Base-by-base conservation (phyloP, 2,329 filamentous ascomycete species). In the Boeremia exigua region DNA sequence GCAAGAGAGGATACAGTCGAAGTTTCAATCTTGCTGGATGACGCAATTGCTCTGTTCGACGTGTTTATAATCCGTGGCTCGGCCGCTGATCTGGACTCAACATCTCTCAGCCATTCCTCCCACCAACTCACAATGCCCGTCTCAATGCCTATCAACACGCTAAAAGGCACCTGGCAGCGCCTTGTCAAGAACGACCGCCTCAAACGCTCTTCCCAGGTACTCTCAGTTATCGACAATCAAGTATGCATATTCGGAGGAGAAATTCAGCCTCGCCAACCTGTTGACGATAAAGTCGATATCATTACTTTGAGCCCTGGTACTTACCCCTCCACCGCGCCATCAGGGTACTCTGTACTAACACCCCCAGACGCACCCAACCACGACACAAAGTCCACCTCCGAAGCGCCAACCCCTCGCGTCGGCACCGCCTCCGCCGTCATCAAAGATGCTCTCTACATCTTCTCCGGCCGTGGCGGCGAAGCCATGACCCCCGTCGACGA, bases 161-260 rank as follows among this genome's bases (percentile, higher is more conserved):
- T 72, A 46, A 71, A 63, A 39, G 74, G 69, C 44, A 69, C 56
- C 10, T 80, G 78, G 78, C 72, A 66, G 29, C 70, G 72, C 19
- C 58, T 79, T 17, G 56, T 72, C 48, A 49, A 63, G 1, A 61
- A 63, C 17, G 71, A 76, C 27, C 63, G 71, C 30, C 80, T 92
- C 7, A 85, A 86, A 34, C 87, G 90, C 49, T 94, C 91, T 1
- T 92, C 90, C 0, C 91, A 95, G 69, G 83, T 85, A 3, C 72
- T 92, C 63, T 83, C 90, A 38, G 79, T 88, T 36, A 75, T 88
- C 19, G 79, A 77, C 40, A 78, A 81, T 12, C 81, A 78, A n/a
- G 82, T 84, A 39, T 88, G 86, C 73, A 81, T 96, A 66, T 96
- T 92, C 69, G 91, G 92, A 56, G 92, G 91, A 62, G 91, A 95